Conservation (phyloP, 148 eudicot species). For the Chenopodium berlandieri region DNA sequence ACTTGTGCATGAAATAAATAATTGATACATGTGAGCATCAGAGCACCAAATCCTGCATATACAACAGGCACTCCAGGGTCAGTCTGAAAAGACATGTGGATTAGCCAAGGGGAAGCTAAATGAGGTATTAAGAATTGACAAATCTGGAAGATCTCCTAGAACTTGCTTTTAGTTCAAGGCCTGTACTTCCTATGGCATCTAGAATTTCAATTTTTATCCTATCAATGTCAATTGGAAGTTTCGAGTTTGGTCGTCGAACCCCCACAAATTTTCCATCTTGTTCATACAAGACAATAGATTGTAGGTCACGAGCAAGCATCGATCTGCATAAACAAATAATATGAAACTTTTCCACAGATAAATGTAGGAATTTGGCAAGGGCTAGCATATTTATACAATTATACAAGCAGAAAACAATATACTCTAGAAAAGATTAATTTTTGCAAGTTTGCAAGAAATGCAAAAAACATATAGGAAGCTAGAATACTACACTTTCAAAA, state of each 20-base stretch:
- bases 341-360: background rate
- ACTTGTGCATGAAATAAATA: conserved; percentile 93
- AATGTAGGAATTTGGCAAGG: background rate
- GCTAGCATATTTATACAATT: background rate
- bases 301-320: conserved; percentile 97
- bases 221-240: conserved; percentile 91
- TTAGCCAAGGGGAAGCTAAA: conserved; percentile 14
- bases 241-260: conserved; percentile 78
- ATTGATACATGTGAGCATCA: conserved; percentile 96
- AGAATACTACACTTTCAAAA: background rate
- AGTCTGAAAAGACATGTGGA: conserved; percentile 46
- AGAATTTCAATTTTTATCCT: conserved; percentile 66
- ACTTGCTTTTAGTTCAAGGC: conserved; percentile 77
- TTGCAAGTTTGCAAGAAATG: background rate
- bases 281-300: conserved; percentile 88
- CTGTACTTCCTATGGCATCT: conserved; percentile 95
- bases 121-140: background rate
- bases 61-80: conserved; percentile 96
- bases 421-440: background rate
- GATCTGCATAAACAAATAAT: conserved; percentile 50
- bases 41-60: conserved; percentile 91
- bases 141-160: background rate
- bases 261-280: conserved; percentile 92
- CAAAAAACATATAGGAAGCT: background rate
- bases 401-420: too few relatives aligned